phyloP scores from a whole-genome alignment of 208 protist genomes.

The Crithidia mellificae region DNA sequence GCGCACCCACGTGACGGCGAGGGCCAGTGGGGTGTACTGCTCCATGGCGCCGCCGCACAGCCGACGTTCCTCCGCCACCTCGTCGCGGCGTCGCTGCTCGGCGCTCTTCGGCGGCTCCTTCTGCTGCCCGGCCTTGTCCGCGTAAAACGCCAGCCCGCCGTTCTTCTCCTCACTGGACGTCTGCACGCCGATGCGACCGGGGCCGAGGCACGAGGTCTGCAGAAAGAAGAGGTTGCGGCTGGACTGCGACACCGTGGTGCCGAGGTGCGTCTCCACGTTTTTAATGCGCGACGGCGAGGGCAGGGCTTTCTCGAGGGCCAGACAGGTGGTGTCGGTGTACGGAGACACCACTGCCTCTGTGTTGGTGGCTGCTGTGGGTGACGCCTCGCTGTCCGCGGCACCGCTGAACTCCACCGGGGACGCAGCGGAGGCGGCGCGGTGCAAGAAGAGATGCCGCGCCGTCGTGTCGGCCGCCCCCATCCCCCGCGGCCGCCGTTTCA shows the following conservation, averaged over 20 bases:
- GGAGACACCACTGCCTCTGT: background rate
- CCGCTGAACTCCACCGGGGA: no score
- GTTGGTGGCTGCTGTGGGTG: background rate
- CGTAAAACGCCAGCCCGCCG: conserved; percentile 63
- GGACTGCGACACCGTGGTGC: conserved; percentile 26
- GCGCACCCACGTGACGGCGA: conserved; percentile 66
- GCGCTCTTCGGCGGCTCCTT: conserved; percentile 19
- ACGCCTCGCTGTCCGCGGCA: background rate
- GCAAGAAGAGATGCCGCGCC: conserved; percentile 16
- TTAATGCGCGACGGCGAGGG: conserved; percentile 22
- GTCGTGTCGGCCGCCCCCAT: conserved; percentile 13
- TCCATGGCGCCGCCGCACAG: conserved; percentile 49
- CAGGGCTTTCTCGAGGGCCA: conserved; percentile 41
- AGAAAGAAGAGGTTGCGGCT: conserved; percentile 64
- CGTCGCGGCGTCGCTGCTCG: conserved; percentile 32
- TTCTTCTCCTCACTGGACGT: conserved; percentile 4
- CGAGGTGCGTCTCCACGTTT: conserved; percentile 37
- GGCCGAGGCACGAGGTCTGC: conserved; percentile 56
- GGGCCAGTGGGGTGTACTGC: conserved; percentile 68
- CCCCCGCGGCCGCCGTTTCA: conserved; percentile 31
- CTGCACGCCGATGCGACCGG: conserved; percentile 44
- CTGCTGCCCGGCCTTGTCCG: conserved; percentile 57
- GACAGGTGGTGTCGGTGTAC: conserved; percentile 53
- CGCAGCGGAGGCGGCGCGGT: background rate
- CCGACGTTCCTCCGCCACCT: conserved; percentile 27